Conservation (phyloP, 1,139 yeast genomes). For the Pichia sp. region DNA sequence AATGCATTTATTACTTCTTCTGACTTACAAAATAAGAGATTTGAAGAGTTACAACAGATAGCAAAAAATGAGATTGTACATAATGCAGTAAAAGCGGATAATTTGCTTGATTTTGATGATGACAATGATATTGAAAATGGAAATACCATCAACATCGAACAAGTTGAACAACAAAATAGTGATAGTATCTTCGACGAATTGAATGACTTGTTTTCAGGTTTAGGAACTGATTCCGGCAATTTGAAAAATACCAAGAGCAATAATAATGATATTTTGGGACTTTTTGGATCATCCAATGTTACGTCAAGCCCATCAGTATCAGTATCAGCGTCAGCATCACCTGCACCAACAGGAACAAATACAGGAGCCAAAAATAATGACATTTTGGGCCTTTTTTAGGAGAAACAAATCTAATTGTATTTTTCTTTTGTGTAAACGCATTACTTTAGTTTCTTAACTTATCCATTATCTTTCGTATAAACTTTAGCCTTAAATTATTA, state of each 20-base stretch:
- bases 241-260: neutral
- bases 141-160: slow-evolving; percentile 13
- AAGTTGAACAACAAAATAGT: slow-evolving; percentile 11
- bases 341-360: neutral
- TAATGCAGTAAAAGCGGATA: slow-evolving; percentile 63
- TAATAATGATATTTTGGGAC: slow-evolving; percentile 4
- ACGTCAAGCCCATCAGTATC: too few relatives aligned
- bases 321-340: neutral
- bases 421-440: neutral
- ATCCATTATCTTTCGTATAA: too few relatives aligned
- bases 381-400: slow-evolving; percentile 40
- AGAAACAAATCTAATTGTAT: slow-evolving; percentile 2
- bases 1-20: slow-evolving; percentile 19
- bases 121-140: slow-evolving; percentile 33
- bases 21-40: slow-evolving; percentile 31
- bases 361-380: slow-evolving; percentile 29
- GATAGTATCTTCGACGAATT: slow-evolving; percentile 54
- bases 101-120: slow-evolving; percentile 78
- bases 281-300: slow-evolving; percentile 1
- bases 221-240: slow-evolving; percentile 12
- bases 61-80: slow-evolving; percentile 74
- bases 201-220: slow-evolving; percentile 55
- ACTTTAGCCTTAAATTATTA: too few relatives aligned
- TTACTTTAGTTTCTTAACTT: too few relatives aligned
- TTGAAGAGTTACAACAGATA: slow-evolving; percentile 71